Conservation (phyloP, 371 early-diverging fungal species). For the Mortierella sp. region DNA sequence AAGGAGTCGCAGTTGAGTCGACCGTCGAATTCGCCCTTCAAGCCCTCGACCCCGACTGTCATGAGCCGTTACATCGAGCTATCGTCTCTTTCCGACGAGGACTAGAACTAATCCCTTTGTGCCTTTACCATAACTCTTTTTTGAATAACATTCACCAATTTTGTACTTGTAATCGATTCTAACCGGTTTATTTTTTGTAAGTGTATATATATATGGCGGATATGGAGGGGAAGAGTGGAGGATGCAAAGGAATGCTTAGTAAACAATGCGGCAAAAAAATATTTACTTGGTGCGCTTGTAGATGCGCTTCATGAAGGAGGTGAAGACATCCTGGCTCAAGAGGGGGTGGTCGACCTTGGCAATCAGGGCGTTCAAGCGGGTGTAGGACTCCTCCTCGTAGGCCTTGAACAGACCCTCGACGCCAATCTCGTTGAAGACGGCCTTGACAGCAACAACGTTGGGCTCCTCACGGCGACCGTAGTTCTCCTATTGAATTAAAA, state of each 20-base stretch:
- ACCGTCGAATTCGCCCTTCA: constrained; percentile 10
- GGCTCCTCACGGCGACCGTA: constrained; percentile 89
- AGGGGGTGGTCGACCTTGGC: constrained; percentile 77
- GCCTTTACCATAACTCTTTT: background rate
- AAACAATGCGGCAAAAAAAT: background rate
- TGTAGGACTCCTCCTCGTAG: constrained; percentile 90
- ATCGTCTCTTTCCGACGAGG: constrained; percentile 23
- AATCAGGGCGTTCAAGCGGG: constrained; percentile 79
- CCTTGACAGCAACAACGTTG: constrained; percentile 85
- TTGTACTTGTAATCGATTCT: background rate
- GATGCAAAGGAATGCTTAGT: background rate
- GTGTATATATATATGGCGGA: background rate
- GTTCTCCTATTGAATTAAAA: constrained; percentile 68
- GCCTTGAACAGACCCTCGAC: constrained; percentile 82
- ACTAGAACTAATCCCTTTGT: background rate
- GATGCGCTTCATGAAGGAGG: constrained; percentile 92
- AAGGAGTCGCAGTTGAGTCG: background rate
- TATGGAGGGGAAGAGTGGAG: background rate
- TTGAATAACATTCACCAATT: background rate
- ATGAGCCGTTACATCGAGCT: constrained; percentile 47
- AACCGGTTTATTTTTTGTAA: background rate
- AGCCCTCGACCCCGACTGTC: constrained; percentile 21
- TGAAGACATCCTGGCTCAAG: constrained; percentile 87
- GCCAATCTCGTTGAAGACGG: constrained; percentile 83
- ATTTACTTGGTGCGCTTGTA: constrained; percentile 91